phyloP scores from a whole-genome alignment of 2,329 filamentous ascomycete species.

The Aspergillus spinulosporus region DNA sequence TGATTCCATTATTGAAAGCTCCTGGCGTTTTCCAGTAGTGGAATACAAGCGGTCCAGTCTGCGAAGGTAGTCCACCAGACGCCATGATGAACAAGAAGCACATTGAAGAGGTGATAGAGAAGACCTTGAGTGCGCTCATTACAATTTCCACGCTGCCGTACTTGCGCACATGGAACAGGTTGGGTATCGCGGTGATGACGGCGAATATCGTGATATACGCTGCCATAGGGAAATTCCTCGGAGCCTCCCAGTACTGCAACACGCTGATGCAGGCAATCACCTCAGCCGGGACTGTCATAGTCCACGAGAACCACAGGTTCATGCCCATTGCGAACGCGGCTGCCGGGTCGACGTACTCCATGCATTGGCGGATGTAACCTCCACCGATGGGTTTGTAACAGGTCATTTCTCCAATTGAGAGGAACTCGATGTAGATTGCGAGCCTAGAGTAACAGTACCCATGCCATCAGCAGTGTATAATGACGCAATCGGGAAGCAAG shows the following conservation, averaged over 20 bases:
- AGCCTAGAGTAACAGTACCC: constrained; percentile 21
- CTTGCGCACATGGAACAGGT: constrained; percentile 28
- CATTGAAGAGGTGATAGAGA: constrained; percentile 35
- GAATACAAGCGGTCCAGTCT: constrained; percentile 35
- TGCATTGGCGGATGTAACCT: constrained; percentile 35
- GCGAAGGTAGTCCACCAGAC: constrained; percentile 33
- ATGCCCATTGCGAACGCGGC: constrained; percentile 37
- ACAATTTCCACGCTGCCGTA: constrained; percentile 27
- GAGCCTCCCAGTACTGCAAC: constrained; percentile 34
- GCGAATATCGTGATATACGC: constrained; percentile 38
- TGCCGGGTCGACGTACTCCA: constrained; percentile 31
- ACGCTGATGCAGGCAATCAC: constrained; percentile 38
- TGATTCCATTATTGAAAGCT: constrained; percentile 35
- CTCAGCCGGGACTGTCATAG: constrained; percentile 26
- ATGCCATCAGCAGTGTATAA: background rate
- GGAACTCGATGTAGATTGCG: constrained; percentile 36
- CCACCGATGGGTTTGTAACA: constrained; percentile 36
- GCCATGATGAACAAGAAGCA: constrained; percentile 40
- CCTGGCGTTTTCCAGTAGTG: constrained; percentile 31
- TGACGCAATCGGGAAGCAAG: too few relatives aligned
- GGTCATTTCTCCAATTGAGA: constrained; percentile 34
- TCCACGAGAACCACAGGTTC: constrained; percentile 35
- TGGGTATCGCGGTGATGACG: constrained; percentile 28
- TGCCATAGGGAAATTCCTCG: constrained; percentile 29
- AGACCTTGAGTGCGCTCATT: constrained; percentile 34